Conservation (phyloP, 768 basidiomycete genomes). For the Trametes elegans region DNA sequence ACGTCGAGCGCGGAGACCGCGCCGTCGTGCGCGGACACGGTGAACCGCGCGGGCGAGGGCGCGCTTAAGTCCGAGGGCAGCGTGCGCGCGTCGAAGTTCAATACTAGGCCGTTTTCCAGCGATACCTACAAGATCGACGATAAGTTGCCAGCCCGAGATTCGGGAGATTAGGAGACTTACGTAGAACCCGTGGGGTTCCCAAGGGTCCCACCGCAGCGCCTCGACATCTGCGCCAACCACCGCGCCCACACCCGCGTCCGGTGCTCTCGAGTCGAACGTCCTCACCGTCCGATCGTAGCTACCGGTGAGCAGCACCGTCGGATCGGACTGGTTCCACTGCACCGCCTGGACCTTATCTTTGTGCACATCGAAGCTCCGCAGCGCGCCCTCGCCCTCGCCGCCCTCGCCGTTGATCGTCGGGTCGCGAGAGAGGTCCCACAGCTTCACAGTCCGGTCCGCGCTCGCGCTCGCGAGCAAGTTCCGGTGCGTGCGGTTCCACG, state of each 20-base stretch:
- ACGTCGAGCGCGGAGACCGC: slow-evolving; percentile 87
- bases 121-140: slow-evolving; percentile 59
- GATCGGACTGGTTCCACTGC: slow-evolving; percentile 89
- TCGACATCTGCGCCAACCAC: slow-evolving; percentile 91
- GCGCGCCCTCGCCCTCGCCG: slow-evolving; percentile 53
- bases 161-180: slow-evolving; percentile 42
- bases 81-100: slow-evolving; percentile 89
- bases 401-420: slow-evolving; percentile 50
- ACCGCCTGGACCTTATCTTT: slow-evolving; percentile 96
- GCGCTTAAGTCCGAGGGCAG: slow-evolving; percentile 65
- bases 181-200: slow-evolving; percentile 85
- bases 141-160: no score
- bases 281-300: slow-evolving; percentile 95
- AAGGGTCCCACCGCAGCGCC: slow-evolving; percentile 93
- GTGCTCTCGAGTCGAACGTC: slow-evolving; percentile 88
- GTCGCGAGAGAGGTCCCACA: slow-evolving; percentile 89
- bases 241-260: slow-evolving; percentile 79
- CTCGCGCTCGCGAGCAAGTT: slow-evolving; percentile 89
- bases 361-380: slow-evolving; percentile 83
- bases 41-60: slow-evolving; percentile 76
- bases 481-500: slow-evolving; percentile 90
- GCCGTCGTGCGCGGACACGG: slow-evolving; percentile 90
- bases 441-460: slow-evolving; percentile 93
- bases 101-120: slow-evolving; percentile 89
- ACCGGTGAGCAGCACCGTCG: slow-evolving; percentile 88